Base-by-base conservation (phyloP, 139 green algal genomes). In the Chlorella sp. region DNA sequence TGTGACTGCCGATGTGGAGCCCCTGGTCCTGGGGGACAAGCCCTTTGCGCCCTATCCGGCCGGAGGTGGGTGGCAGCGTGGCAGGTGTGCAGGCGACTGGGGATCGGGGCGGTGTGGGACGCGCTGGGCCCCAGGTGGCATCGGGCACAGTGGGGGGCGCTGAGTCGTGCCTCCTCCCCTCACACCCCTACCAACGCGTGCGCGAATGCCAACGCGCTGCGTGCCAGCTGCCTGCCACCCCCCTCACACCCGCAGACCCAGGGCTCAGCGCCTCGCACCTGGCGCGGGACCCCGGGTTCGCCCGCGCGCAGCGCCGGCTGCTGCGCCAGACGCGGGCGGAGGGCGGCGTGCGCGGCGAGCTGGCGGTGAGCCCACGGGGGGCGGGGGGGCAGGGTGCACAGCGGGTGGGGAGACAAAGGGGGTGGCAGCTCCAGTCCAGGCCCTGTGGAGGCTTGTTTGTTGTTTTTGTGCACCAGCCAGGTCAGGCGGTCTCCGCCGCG, bases 221-320 rank as follows among this genome's bases (percentile, higher is more conserved):
- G 14, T 27, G 46, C 46, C 46, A 27, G 46, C 46, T 17, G 14
- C 17, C 14, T 43, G n/a, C 33, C 38, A 53, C 15, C 40, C 2
- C 38, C 62, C 29, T 59, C 29, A 5, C 42, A 35, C 31, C 59
- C 40, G 42, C 58, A 77, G 71, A 69, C 42, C 56, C 58, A 0
- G 58, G 17, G 15, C 71, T 68, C 7, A 77, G 12, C 42, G 33
- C 42, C 56, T 46, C 46, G 35, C 71, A 61, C 42, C 2, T 36
- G 8, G 71, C 71, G 2, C 21, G 33, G 2, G 42, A 77, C 58
- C 58, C 71, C 3, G 71, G 71, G 2, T 77, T 68, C 45, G 71
- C 71, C 1, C 41, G 71, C 5, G 71, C 58, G 0, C 71, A 77
- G 58, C 71, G 71, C 7, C 31, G 42, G 21, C 58, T 61, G 41